Percentiles rank a stretch among this genome's conserved stretches.
These are phyloP conservation scores for Ustilago nuda DNA, from an alignment of 1,284 basidiomycete genomes.

Conservation along the genomic window DNA sequence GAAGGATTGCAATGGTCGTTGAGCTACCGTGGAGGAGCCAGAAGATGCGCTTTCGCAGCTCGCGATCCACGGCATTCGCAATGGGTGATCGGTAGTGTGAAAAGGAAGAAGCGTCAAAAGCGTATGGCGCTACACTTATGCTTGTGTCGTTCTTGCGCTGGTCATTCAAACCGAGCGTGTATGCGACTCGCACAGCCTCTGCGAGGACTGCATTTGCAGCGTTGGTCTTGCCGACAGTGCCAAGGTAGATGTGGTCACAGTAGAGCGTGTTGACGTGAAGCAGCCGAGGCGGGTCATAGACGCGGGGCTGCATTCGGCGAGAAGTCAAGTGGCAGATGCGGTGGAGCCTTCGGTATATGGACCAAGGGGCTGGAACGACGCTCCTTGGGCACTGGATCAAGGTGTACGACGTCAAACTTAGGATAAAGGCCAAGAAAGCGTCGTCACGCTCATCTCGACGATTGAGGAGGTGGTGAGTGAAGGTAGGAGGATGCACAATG, in stretches of 20 bases:
- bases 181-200: conserved; percentile 51
- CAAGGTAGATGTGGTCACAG: conserved; percentile 61
- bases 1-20: conserved; percentile 53
- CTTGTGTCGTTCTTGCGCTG: conserved; percentile 34
- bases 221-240: conserved; percentile 42
- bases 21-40: conserved; percentile 55
- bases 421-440: conserved; percentile 52
- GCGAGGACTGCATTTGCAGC: conserved; percentile 57
- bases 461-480: conserved; percentile 52
- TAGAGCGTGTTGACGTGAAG: conserved; percentile 57
- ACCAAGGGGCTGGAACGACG: conserved; percentile 50
- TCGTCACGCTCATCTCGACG: conserved; percentile 53
- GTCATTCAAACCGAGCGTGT: conserved; percentile 50
- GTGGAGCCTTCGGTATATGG: conserved; percentile 51
- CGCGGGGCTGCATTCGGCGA: conserved; percentile 49
- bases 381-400: conserved; percentile 54
- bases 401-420: conserved; percentile 55
- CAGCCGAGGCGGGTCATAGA: conserved; percentile 48
- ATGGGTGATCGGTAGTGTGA: conserved; percentile 23
- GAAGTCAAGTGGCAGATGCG: conserved; percentile 56
- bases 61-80: conserved; percentile 43
- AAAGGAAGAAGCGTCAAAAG: conserved; percentile 20
- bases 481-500: conserved; percentile 49
- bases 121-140: conserved; percentile 13
- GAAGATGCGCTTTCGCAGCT: conserved; percentile 51